Base-by-base conservation (phyloP, 768 basidiomycete genomes). In the Pisolithus sp. region DNA sequence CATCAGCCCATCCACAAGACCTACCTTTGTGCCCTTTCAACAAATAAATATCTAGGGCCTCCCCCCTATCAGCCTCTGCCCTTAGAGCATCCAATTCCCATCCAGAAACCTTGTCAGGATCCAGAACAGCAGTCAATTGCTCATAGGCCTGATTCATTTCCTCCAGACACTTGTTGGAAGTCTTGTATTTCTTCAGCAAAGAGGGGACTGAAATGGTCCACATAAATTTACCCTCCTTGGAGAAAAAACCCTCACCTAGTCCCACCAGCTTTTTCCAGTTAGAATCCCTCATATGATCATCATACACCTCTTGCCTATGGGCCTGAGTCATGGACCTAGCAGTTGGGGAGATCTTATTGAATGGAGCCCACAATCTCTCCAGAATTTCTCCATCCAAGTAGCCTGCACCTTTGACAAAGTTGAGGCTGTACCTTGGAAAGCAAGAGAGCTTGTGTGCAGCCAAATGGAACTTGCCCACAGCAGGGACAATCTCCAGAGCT, bases 301-400 rank as follows among this genome's bases (percentile, higher is more conserved):
- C 61, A 10, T 67, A 42, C 20, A 43, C 23, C 23, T 21, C 42
- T 43, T 26, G 42, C 18, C 42, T 21, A 13, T 43, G 42, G 6
- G 46, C 30, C 17, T 46, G 30, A 30, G 30, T 30, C 52, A 69
- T 68, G 0, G 55, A 57, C 0, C 63, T 40, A 0, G 62, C 60
- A 8, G 58, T 63, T 0, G 58, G 28, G 0, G 65, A 63, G 0
- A 67, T 57, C 2, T 62, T 53, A 37, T 73, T 72, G 0, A 71
- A 50, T 0, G 51, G 26, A 0, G 60, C 50, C 70, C 70, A 73
- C 0, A 73, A 41, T 0, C 66, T 68, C 37, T 72, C 70, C 7
- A 73, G 26, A 3, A 72, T 68, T 39, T 73, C 66, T 0, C 69
- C 67, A 42, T 70, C 66, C 0, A 68, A 41, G 7, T 66, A 55